Evolutionary conservation across 768 basidiomycete genomes (phyloP).

Genomic region (Tylopilus sp.): DNA sequence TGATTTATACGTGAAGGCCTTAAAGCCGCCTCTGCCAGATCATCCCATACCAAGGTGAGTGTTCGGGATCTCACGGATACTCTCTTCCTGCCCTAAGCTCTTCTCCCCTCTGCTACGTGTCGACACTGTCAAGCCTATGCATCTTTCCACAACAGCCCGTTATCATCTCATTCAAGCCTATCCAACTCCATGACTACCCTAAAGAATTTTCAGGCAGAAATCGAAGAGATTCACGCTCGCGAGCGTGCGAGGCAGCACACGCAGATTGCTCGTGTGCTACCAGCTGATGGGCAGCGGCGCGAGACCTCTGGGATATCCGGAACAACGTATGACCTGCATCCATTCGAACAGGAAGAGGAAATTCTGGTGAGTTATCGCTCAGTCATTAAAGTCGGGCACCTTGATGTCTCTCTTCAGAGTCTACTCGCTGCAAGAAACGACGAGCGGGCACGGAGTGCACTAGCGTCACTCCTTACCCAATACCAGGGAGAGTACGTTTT

Average conservation of each 20-base stretch:
- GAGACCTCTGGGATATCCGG: conserved; percentile 34
- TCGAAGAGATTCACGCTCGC: conserved; percentile 69
- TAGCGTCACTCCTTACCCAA: conserved; percentile 66
- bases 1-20: background rate
- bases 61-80: background rate
- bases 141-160: background rate
- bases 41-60: conserved; percentile 1
- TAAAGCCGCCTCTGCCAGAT: background rate
- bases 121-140: conserved; percentile 13
- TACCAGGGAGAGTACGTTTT: conserved; percentile 72
- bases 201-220: conserved; percentile 58
- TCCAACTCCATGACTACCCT: conserved; percentile 29
- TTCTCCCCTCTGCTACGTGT: conserved; percentile 1
- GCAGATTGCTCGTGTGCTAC: conserved; percentile 16
- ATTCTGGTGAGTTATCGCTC: conserved; percentile 13
- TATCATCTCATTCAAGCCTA: background rate
- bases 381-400: background rate
- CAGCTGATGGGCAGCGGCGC: conserved; percentile 41
- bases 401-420: conserved; percentile 29
- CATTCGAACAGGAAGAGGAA: conserved; percentile 16
- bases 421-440: conserved; percentile 42
- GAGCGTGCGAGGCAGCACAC: conserved; percentile 62
- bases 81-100: background rate
- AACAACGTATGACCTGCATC: background rate
- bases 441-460: conserved; percentile 56